These are phyloP conservation scores for Hortaea sp. DNA, from an alignment of 2,329 filamentous ascomycete genomes.

Conservation along the genomic window DNA sequence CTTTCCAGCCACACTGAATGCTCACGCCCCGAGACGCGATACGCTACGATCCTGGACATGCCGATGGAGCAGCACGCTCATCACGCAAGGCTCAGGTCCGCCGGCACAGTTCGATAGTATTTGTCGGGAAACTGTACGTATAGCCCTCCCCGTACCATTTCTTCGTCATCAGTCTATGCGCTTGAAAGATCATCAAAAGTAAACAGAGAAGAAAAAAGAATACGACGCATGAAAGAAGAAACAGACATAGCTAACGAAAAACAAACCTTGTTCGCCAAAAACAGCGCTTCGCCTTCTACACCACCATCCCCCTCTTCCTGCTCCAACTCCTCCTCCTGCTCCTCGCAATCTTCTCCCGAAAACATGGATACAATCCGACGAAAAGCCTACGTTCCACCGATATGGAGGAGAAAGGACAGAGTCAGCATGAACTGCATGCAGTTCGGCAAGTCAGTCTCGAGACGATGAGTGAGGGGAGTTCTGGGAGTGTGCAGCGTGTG, in stretches of 20 bases:
- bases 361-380: conserved; percentile 7
- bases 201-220: too few species aligned
- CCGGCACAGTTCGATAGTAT: conserved; percentile 28
- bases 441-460: conserved; percentile 8
- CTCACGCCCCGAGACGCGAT: conserved; percentile 14
- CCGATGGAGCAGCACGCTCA: conserved; percentile 14
- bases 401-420: conserved; percentile 11
- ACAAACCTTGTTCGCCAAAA: too few species aligned
- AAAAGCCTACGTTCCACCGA: too few species aligned
- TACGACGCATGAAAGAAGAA: too few species aligned
- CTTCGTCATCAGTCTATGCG: too few species aligned
- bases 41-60: conserved; percentile 31
- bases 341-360: conserved; percentile 4
- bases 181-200: too few species aligned
- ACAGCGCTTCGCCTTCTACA: conserved; percentile 35
- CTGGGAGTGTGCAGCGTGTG: neutral
- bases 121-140: conserved; percentile 32
- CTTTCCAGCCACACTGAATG: conserved; percentile 25
- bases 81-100: conserved; percentile 13
- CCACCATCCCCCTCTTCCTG: conserved; percentile 32
- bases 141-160: neutral
- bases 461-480: conserved; percentile 10
- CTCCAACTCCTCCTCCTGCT: conserved; percentile 24
- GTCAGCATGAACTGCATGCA: conserved; percentile 8
- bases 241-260: too few species aligned